Conservation (phyloP, 495 filamentous ascomycete species). For the Xylaria grammica region DNA sequence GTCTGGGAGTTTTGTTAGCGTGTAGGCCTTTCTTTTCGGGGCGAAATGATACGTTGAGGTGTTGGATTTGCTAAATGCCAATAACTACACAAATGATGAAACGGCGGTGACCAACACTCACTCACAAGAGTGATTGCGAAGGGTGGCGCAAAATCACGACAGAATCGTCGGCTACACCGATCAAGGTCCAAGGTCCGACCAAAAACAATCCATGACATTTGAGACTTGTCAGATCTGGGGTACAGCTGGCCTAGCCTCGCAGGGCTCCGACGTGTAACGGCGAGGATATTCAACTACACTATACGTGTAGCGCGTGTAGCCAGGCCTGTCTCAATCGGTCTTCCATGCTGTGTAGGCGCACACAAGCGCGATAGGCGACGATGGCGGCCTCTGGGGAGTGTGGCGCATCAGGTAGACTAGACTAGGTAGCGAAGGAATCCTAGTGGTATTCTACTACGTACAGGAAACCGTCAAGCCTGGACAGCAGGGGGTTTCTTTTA, state of each 20-base stretch:
- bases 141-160: conserved; percentile 6
- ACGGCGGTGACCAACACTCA: neutral
- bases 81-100: neutral
- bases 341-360: neutral
- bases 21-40: neutral
- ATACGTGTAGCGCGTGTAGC: neutral
- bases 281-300: neutral
- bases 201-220: neutral
- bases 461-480: too few relatives aligned
- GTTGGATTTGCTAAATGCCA: neutral
- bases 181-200: neutral
- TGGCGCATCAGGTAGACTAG: neutral
- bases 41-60: neutral
- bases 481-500: too few relatives aligned
- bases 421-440: neutral
- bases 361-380: conserved; percentile 18
- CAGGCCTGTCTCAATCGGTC: neutral
- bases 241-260: conserved; percentile 11
- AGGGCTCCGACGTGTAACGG: neutral
- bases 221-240: conserved; percentile 16
- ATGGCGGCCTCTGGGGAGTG: conserved; percentile 13
- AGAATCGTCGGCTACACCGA: conserved; percentile 14
- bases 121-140: neutral
- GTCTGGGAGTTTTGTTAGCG: neutral
- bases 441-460: too few relatives aligned